Percentiles rank a stretch among this genome's conserved stretches.
These are phyloP conservation scores for Torulaspora delbrueckii DNA, from an alignment of 805 yeast genomes.

Conservation along the genomic window DNA sequence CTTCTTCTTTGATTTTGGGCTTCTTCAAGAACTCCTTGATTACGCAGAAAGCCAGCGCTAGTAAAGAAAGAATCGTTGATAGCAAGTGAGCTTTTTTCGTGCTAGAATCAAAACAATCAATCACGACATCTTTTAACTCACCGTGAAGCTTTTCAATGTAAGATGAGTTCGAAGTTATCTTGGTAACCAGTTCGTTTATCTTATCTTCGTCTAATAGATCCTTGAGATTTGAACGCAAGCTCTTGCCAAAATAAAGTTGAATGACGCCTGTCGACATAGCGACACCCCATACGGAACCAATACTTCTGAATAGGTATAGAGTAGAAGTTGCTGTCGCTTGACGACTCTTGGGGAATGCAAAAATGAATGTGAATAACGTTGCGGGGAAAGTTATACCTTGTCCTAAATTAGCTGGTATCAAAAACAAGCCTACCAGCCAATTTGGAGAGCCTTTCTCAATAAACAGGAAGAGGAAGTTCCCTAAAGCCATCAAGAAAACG, in stretches of 20 bases:
- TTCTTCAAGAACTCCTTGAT: slow-evolving; percentile 10
- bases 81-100: slow-evolving; percentile 13
- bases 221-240: slow-evolving; percentile 5
- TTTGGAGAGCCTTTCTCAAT: slow-evolving; percentile 23
- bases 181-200: slow-evolving; percentile 8
- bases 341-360: slow-evolving; percentile 30
- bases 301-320: slow-evolving; percentile 37
- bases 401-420: slow-evolving; percentile 39
- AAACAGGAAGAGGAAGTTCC: slow-evolving; percentile 33
- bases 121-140: slow-evolving; percentile 11
- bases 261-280: slow-evolving; percentile 22
- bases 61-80: slow-evolving; percentile 10
- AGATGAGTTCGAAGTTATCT: slow-evolving; percentile 15
- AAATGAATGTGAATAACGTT: slow-evolving; percentile 37
- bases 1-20: background rate
- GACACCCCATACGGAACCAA: slow-evolving; percentile 42
- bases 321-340: slow-evolving; percentile 42
- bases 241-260: slow-evolving; percentile 11
- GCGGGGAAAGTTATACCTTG: slow-evolving; percentile 40
- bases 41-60: slow-evolving; percentile 10
- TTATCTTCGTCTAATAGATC: slow-evolving; percentile 11
- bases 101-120: slow-evolving; percentile 13
- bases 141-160: slow-evolving; percentile 11
- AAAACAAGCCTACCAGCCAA: slow-evolving; percentile 29
- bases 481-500: slow-evolving; percentile 35